A percentile compares a stretch with the other conserved stretches of the same genome.
These are phyloP conservation scores for Lachancea meyersii DNA, from an alignment of 805 yeast genomes.

Conservation along the genomic window DNA sequence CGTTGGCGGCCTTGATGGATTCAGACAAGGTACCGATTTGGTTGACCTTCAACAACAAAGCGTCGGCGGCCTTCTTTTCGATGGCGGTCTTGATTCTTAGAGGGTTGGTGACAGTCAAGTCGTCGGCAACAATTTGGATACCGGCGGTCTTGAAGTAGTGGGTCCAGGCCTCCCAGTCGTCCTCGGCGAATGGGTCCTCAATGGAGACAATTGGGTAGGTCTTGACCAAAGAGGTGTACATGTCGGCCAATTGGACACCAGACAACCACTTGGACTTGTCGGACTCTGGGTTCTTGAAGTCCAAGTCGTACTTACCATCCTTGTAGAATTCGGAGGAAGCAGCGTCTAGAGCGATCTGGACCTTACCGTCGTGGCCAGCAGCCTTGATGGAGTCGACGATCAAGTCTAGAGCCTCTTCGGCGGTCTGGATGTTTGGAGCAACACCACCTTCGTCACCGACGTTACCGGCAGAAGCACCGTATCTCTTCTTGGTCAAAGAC, in stretches of 20 bases:
- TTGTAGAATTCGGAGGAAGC: slow-evolving; percentile 98
- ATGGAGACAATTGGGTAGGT: slow-evolving; percentile 97
- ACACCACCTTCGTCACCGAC: slow-evolving; percentile 99
- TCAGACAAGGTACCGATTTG: slow-evolving; percentile 96
- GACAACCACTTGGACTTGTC: slow-evolving; percentile 87
- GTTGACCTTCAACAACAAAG: slow-evolving; percentile 94
- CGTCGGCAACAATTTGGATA: slow-evolving; percentile 95
- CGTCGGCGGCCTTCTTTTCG: slow-evolving; percentile 92
- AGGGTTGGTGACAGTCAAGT: slow-evolving; percentile 98
- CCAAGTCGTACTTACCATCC: slow-evolving; percentile 95
- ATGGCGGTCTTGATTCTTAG: slow-evolving; percentile 89
- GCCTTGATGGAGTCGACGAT: slow-evolving; percentile 80
- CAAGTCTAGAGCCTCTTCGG: slow-evolving; percentile 96
- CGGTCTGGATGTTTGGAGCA: slow-evolving; percentile 94
- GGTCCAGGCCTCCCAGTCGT: slow-evolving; percentile 98
- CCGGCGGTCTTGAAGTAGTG: slow-evolving; percentile 72
- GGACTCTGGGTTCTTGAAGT: slow-evolving; percentile 95
- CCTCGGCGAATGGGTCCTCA: slow-evolving; percentile 99
- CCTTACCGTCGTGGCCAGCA: slow-evolving; percentile 94
- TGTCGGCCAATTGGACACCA: slow-evolving; percentile 78
- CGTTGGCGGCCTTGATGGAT: slow-evolving; percentile 94
- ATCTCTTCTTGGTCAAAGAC: slow-evolving; percentile 84
- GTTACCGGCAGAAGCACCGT: slow-evolving; percentile 98
- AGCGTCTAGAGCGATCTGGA: slow-evolving; percentile 88
- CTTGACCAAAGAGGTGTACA: slow-evolving; percentile 72